Percentiles rank a stretch among this genome's conserved stretches.
phyloP scores from a whole-genome alignment of 2,329 filamentous ascomycete species.

The Setomelanomma holmii region DNA sequence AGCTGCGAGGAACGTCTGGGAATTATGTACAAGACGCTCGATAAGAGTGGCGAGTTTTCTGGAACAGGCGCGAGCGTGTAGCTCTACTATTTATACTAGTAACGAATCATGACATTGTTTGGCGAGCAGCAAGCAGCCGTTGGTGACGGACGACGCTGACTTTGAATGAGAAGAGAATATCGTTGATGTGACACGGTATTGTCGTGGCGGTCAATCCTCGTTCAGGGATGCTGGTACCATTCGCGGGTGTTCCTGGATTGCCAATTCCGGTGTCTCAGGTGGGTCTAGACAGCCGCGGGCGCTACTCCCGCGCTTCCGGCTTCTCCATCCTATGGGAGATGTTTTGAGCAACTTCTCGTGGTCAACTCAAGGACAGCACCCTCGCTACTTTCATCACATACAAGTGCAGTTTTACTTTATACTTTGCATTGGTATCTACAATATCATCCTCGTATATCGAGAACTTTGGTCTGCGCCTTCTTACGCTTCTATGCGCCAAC shows the following conservation, averaged over 20 bases:
- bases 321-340: neutral
- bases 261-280: neutral
- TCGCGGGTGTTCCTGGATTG: neutral
- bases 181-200: neutral
- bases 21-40: neutral
- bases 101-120: constrained; percentile 10
- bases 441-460: neutral
- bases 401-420: neutral
- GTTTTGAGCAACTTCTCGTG: neutral
- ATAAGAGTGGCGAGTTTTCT: neutral
- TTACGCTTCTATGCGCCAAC: constrained; percentile 26
- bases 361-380: too few species aligned
- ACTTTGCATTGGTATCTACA: neutral
- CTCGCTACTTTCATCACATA: too few species aligned
- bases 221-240: neutral
- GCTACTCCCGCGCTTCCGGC: neutral
- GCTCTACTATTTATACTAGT: constrained; percentile 1
- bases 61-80: constrained; percentile 7
- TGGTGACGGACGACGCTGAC: neutral
- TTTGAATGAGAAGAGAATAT: neutral
- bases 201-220: neutral
- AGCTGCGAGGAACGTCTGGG: neutral
- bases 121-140: neutral
- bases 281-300: neutral
- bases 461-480: neutral